Conservation (phyloP, 192 early-diverging fungal genomes). For the Coemansia erecta region DNA sequence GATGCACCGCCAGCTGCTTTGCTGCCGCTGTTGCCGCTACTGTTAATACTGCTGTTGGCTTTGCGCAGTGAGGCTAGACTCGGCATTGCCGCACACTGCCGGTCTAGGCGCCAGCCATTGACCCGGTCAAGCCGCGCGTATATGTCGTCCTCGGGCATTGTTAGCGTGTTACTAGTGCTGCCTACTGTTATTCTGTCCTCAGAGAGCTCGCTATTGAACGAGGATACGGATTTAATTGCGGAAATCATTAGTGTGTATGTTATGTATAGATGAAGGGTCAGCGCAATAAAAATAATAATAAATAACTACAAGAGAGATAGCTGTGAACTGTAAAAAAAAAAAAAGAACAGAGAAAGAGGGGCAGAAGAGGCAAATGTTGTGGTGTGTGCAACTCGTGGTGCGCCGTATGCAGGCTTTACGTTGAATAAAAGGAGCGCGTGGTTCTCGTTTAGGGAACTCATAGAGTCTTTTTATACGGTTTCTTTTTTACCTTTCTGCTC, state of each 20-base stretch:
- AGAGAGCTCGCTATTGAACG: conserved; percentile 3
- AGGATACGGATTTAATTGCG: conserved; percentile 4
- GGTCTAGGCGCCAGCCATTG: conserved; percentile 27
- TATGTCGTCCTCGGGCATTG: conserved; percentile 17
- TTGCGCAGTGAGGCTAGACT: not conserved
- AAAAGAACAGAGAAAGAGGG: not conserved
- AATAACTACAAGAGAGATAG: not conserved
- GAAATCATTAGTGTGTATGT: not conserved
- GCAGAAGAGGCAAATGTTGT: not conserved
- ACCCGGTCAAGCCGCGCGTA: conserved; percentile 34
- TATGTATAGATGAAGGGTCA: not conserved
- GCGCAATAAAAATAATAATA: not conserved
- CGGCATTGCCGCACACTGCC: conserved; percentile 22
- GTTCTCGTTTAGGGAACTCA: not conserved
- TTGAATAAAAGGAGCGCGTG: not conserved
- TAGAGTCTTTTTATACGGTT: not conserved
- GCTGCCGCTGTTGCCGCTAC: not conserved
- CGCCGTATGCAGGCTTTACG: not conserved
- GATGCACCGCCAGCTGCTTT: not conserved
- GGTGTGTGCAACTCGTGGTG: not conserved
- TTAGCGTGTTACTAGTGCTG: conserved; percentile 5
- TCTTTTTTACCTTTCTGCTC: not conserved
- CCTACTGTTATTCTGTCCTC: conserved; percentile 1
- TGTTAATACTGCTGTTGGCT: conserved; percentile 3
- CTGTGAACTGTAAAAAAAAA: not conserved